These are phyloP conservation scores for Aspergillus ibericus DNA, from an alignment of 2,329 filamentous ascomycete species.

Conservation along the genomic window DNA sequence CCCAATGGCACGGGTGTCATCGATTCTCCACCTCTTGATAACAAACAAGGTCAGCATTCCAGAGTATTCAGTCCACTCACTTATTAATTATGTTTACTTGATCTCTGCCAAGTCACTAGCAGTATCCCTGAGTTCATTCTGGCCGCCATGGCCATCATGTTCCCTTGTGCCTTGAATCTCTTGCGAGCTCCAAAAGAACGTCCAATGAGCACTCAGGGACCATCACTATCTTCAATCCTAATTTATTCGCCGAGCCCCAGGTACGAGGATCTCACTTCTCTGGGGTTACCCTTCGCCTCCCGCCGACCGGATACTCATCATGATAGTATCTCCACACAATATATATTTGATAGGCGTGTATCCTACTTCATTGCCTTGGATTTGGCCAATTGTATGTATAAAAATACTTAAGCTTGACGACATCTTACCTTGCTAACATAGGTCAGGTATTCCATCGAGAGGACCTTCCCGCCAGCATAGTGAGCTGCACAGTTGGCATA, in stretches of 20 bases:
- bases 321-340: neutral
- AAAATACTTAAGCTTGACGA: too few species aligned
- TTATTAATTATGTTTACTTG: too few species aligned
- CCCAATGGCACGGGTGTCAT: too few species aligned
- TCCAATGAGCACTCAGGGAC: neutral
- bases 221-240: neutral
- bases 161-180: too few species aligned
- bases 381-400: neutral
- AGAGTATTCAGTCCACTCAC: too few species aligned
- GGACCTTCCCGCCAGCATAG: constrained; percentile 4
- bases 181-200: too few species aligned
- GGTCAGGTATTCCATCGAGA: neutral
- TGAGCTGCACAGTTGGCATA: constrained; percentile 27
- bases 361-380: neutral
- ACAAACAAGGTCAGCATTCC: too few species aligned
- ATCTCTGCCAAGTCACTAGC: too few species aligned
- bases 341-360: neutral
- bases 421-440: neutral
- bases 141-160: too few species aligned
- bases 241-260: neutral
- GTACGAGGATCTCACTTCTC: neutral
- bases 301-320: neutral
- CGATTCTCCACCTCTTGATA: too few species aligned
- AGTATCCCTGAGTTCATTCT: too few species aligned
- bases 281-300: neutral